Evolutionary conservation across 805 yeast species (phyloP).

Genomic region (Myxozyma neotropica): DNA sequence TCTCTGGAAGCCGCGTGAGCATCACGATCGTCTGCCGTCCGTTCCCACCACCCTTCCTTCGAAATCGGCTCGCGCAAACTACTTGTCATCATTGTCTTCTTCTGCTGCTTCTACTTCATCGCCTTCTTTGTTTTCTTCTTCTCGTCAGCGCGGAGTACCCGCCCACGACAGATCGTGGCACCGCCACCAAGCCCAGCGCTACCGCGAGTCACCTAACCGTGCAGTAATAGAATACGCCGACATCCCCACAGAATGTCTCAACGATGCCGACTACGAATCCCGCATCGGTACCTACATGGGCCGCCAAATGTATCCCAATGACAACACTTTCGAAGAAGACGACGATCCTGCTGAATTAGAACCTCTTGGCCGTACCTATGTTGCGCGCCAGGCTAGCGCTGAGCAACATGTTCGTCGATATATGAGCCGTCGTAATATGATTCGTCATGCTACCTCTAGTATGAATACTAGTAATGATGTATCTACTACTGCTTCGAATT

Average conservation of each 20-base stretch:
- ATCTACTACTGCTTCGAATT: background rate
- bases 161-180: background rate
- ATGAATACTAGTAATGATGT: background rate
- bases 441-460: background rate
- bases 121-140: background rate
- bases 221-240: background rate
- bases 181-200: conserved; percentile 4
- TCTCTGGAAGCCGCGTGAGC: conserved; percentile 18
- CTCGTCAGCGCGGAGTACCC: background rate
- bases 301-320: background rate
- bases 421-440: conserved; percentile 2
- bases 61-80: background rate
- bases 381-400: conserved; percentile 18
- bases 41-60: conserved; percentile 7
- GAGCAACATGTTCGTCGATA: conserved; percentile 6
- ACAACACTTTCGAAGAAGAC: background rate
- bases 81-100: background rate
- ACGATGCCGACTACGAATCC: background rate
- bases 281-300: background rate
- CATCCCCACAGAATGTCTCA: background rate
- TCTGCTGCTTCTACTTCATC: background rate
- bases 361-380: conserved; percentile 29
- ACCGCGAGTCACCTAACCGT: background rate
- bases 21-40: conserved; percentile 10
- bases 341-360: conserved; percentile 18